Evolutionary conservation across 805 yeast species (phyloP).

Genomic region (Candida takata): DNA sequence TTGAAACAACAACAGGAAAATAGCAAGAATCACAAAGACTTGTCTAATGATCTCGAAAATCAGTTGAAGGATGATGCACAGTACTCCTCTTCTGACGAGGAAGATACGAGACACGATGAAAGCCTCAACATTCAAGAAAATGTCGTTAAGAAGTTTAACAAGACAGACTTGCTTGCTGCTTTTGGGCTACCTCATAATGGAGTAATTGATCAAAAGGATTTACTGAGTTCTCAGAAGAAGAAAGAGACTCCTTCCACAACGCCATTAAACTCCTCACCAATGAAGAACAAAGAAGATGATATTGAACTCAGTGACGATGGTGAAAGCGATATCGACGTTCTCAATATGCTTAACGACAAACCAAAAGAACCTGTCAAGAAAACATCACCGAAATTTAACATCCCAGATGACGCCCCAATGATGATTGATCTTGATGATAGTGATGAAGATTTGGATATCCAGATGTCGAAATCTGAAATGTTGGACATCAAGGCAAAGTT

Average conservation of each 20-base stretch:
- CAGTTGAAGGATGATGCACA: slow-evolving; percentile 4
- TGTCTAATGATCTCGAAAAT: not conserved
- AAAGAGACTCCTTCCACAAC: slow-evolving; percentile 10
- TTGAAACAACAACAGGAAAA: slow-evolving; percentile 14
- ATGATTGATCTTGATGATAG: slow-evolving; percentile 16
- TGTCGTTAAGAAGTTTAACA: slow-evolving; percentile 16
- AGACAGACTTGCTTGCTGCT: slow-evolving; percentile 17
- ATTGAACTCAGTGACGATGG: slow-evolving; percentile 10
- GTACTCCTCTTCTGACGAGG: not conserved
- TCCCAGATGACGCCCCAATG: slow-evolving; percentile 1
- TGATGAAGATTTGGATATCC: slow-evolving; percentile 15
- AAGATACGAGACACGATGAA: slow-evolving; percentile 7
- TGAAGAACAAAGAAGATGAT: slow-evolving; percentile 1
- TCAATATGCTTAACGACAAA: slow-evolving; percentile 3
- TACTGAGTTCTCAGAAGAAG: slow-evolving; percentile 2
- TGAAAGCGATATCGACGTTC: slow-evolving; percentile 11
- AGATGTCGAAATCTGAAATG: slow-evolving; percentile 27
- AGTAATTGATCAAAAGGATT: slow-evolving; percentile 1
- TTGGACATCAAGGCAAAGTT: slow-evolving; percentile 29
- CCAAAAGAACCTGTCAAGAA: not conserved
- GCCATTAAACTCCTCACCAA: slow-evolving; percentile 5
- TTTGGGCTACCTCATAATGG: slow-evolving; percentile 12
- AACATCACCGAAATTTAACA: slow-evolving; percentile 3
- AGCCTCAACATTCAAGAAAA: slow-evolving; percentile 8
- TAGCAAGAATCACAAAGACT: slow-evolving; percentile 6